phyloP scores from a whole-genome alignment of 2,329 filamentous ascomycete genomes.

The Macrophomina phaseolina region DNA sequence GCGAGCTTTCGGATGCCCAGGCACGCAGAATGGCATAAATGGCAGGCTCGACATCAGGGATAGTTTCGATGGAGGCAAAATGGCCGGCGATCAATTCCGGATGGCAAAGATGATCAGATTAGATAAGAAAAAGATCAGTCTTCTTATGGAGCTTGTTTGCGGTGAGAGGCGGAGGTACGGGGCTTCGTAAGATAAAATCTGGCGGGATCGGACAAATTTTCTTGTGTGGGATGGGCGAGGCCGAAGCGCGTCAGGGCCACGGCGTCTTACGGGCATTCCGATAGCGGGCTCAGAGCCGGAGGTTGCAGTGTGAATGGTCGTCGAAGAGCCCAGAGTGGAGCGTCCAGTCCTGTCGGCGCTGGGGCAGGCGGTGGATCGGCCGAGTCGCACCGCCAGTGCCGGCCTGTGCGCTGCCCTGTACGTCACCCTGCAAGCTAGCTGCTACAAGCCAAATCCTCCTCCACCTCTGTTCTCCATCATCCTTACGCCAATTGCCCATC shows the following conservation, averaged over 20 bases:
- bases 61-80: too few relatives aligned
- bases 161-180: slow-evolving; percentile 1
- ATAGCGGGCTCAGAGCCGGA: slow-evolving; percentile 4
- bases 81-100: neutral
- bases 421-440: slow-evolving; percentile 15
- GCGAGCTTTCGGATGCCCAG: neutral
- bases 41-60: neutral
- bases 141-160: neutral
- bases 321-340: neutral
- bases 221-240: neutral
- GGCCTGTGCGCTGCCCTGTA: slow-evolving; percentile 7
- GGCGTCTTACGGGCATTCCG: neutral
- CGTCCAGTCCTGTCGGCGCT: slow-evolving; percentile 1
- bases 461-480: neutral
- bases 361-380: slow-evolving; percentile 19
- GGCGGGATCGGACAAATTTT: slow-evolving; percentile 14
- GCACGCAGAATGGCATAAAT: neutral
- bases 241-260: neutral
- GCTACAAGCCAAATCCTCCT: neutral
- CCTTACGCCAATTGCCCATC: slow-evolving; percentile 10
- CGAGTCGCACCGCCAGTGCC: neutral
- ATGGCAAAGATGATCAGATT: slow-evolving; percentile 21
- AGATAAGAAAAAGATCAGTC: slow-evolving; percentile 1
- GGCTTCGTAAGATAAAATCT: slow-evolving; percentile 1
- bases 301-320: slow-evolving; percentile 8